Percentiles rank a stretch among this genome's conserved stretches.
phyloP scores from a whole-genome alignment of 257 asterid genomes.

The Mitragyna speciosa region DNA sequence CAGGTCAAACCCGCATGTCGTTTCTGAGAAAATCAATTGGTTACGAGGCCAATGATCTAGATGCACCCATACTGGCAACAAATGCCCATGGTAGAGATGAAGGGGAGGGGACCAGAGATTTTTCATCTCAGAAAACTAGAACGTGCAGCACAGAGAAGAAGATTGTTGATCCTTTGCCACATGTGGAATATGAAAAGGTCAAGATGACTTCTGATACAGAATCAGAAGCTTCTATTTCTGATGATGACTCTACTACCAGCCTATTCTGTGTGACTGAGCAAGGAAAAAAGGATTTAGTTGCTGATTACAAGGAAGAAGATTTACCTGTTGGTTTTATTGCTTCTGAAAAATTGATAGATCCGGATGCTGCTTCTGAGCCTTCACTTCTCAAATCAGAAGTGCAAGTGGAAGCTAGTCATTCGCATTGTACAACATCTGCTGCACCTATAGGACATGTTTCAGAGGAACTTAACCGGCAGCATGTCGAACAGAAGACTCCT shows the following conservation, averaged over 20 bases:
- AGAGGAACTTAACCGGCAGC: conserved; percentile 44
- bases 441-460: conserved; percentile 35
- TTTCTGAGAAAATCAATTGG: conserved; percentile 28
- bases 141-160: background rate
- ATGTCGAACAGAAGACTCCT: conserved; percentile 26
- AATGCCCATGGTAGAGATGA: conserved; percentile 23
- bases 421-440: conserved; percentile 28
- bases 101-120: conserved; percentile 27
- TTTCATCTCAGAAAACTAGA: conserved; percentile 13
- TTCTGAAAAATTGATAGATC: conserved; percentile 40
- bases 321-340: conserved; percentile 20
- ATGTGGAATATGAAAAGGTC: conserved; percentile 32
- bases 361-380: conserved; percentile 28
- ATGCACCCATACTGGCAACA: conserved; percentile 24
- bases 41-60: conserved; percentile 27
- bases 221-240: conserved; percentile 31
- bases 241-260: conserved; percentile 26
- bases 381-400: conserved; percentile 32
- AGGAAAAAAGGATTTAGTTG: conserved; percentile 10
- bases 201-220: conserved; percentile 36
- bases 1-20: conserved; percentile 26
- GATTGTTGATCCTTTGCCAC: conserved; percentile 28
- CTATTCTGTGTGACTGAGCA: conserved; percentile 15
- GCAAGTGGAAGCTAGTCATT: conserved; percentile 19
- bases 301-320: conserved; percentile 14